phyloP scores from a whole-genome alignment of 2,329 filamentous ascomycete species.

The Clarireedia homoeocarpa region DNA sequence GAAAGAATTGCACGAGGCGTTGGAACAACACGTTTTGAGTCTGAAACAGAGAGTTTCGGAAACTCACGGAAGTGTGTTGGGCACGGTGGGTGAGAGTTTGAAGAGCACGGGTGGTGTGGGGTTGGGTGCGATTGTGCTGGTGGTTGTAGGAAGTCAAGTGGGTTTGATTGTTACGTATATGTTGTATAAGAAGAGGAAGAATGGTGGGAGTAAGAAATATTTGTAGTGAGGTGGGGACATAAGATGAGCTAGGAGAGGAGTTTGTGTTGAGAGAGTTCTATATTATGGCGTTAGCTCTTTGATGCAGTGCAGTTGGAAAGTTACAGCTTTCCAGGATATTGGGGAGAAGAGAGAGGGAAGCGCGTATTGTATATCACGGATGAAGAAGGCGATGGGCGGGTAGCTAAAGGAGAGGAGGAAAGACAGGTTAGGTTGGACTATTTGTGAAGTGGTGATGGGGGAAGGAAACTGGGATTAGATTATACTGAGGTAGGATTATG shows the following conservation, averaged over 20 bases:
- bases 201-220: constrained; percentile 27
- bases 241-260: neutral
- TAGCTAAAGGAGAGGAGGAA: too few species aligned
- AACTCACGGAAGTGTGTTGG: constrained; percentile 17
- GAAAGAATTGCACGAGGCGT: constrained; percentile 34
- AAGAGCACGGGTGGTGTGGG: constrained; percentile 7
- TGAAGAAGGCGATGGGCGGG: too few species aligned
- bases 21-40: constrained; percentile 20
- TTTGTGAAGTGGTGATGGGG: too few species aligned
- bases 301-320: too few species aligned
- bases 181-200: constrained; percentile 27
- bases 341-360: too few species aligned
- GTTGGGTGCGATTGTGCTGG: constrained; percentile 13
- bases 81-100: constrained; percentile 10
- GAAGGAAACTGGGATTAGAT: too few species aligned
- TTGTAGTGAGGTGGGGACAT: constrained; percentile 12
- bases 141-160: constrained; percentile 25
- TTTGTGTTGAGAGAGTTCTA: too few species aligned
- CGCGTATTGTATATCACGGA: too few species aligned
- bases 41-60: constrained; percentile 20
- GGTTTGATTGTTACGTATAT: constrained; percentile 22
- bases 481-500: too few species aligned
- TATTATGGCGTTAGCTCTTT: too few species aligned
- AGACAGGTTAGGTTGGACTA: too few species aligned
- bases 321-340: too few species aligned